Percentiles rank a stretch among this genome's conserved stretches.
Conservation (phyloP, 2,329 filamentous ascomycete genomes). For the Fusarium albidum region DNA sequence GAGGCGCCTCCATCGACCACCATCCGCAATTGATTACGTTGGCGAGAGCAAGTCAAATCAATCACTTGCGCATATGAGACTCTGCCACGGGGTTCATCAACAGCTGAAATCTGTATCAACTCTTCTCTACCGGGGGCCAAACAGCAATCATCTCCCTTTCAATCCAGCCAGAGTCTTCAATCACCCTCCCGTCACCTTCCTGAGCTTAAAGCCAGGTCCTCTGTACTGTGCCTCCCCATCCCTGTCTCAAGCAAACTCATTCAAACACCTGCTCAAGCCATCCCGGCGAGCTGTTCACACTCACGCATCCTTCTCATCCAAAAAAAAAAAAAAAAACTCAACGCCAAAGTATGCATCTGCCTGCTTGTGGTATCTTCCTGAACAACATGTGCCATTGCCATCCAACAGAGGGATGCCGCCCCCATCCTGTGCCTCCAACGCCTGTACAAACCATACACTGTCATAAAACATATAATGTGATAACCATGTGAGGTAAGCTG, state of each 20-base stretch:
- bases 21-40: background rate
- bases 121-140: background rate
- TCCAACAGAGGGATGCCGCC: constrained; percentile 16
- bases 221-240: background rate
- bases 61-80: background rate
- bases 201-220: too few species aligned
- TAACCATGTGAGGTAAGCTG: background rate
- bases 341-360: constrained; percentile 32
- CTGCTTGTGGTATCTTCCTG: constrained; percentile 36
- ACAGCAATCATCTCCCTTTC: background rate
- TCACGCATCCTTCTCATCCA: constrained; percentile 12
- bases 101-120: background rate
- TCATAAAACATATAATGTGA: constrained; percentile 11
- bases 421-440: constrained; percentile 29
- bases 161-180: background rate
- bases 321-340: constrained; percentile 9
- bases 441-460: constrained; percentile 19
- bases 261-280: constrained; percentile 26
- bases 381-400: constrained; percentile 29
- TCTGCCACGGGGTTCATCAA: constrained; percentile 4
- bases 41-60: background rate
- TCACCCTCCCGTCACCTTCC: too few species aligned
- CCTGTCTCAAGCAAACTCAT: background rate
- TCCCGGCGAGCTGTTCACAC: constrained; percentile 14
- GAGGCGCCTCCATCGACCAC: background rate